phyloP scores from a whole-genome alignment of 768 basidiomycete genomes.

The Symmetrospora coprosmae region DNA sequence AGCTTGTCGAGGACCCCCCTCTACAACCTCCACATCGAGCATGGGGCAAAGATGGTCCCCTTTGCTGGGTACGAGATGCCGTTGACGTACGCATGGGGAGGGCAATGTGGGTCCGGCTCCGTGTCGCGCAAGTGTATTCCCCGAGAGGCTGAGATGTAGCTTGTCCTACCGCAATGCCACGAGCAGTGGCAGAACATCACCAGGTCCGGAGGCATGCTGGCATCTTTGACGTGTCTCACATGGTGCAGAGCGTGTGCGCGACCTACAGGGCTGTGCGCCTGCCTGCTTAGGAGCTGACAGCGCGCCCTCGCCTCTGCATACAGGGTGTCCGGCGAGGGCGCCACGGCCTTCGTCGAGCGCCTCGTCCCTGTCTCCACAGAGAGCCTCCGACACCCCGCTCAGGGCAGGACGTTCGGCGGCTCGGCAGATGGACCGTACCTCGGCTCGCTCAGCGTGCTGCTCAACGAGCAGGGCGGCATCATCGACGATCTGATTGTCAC shows the following conservation, averaged over 20 bases:
- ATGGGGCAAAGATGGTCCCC: slow-evolving; percentile 83
- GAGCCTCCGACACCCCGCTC: slow-evolving; percentile 39
- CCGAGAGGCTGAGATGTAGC: not conserved
- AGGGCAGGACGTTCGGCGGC: slow-evolving; percentile 6
- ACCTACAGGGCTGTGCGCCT: not conserved
- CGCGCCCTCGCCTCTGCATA: not conserved
- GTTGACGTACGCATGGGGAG: slow-evolving; percentile 70
- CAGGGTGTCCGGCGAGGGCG: slow-evolving; percentile 68
- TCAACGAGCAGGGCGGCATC: slow-evolving; percentile 82
- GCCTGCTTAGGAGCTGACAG: not conserved
- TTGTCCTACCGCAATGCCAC: not conserved
- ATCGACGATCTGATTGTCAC: slow-evolving; percentile 84
- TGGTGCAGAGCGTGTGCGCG: slow-evolving; percentile 78
- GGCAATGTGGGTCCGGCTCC: slow-evolving; percentile 43
- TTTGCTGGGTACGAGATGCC: slow-evolving; percentile 97
- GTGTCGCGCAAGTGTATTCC: slow-evolving; percentile 4
- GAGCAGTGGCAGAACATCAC: slow-evolving; percentile 69
- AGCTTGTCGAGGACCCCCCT: slow-evolving; percentile 38
- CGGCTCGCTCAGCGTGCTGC: slow-evolving; percentile 73
- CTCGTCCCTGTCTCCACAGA: slow-evolving; percentile 71
- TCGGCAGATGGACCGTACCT: slow-evolving; percentile 44
- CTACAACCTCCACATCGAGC: slow-evolving; percentile 67
- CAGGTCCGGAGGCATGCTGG: slow-evolving; percentile 70
- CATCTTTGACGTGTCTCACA: slow-evolving; percentile 94
- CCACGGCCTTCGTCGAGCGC: slow-evolving; percentile 69